Conservation (phyloP, 257 asterid genomes). For the Nyctanthes arbortristis region DNA sequence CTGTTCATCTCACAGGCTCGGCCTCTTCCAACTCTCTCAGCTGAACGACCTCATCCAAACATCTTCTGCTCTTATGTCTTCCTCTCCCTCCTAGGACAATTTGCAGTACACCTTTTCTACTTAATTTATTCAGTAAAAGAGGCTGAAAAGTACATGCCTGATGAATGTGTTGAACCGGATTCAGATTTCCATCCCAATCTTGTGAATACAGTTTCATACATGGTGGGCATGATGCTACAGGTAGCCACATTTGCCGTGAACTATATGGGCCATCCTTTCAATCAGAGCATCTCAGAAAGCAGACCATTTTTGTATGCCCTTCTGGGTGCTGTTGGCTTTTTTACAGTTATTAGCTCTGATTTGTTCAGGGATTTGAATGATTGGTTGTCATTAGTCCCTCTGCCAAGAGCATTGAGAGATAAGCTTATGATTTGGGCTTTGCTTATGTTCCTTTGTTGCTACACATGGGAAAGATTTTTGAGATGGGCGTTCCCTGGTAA, state of each 20-base stretch:
- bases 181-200: conserved; percentile 86
- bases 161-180: conserved; percentile 96
- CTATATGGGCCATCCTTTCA: conserved; percentile 98
- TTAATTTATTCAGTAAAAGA: conserved; percentile 82
- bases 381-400: conserved; percentile 78
- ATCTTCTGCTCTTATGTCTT: conserved; percentile 89
- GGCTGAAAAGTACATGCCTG: conserved; percentile 96
- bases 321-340: conserved; percentile 72
- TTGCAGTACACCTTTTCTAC: conserved; percentile 74
- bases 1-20: conserved; percentile 94
- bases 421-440: conserved; percentile 83
- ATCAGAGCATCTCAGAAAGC: conserved; percentile 88
- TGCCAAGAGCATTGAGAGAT: conserved; percentile 77
- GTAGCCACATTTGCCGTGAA: conserved; percentile 98
- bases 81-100: conserved; percentile 93
- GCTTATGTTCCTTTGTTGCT: conserved; percentile 59
- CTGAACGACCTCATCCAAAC: conserved; percentile 94
- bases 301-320: conserved; percentile 72
- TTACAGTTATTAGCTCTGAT: conserved; percentile 82
- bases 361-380: conserved; percentile 79
- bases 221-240: conserved; percentile 97
- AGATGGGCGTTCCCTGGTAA: conserved; percentile 96
- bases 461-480: conserved; percentile 75
- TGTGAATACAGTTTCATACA: conserved; percentile 94
- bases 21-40: conserved; percentile 82